Conservation (phyloP, 768 basidiomycete species). For the Lentinula raphanica region DNA sequence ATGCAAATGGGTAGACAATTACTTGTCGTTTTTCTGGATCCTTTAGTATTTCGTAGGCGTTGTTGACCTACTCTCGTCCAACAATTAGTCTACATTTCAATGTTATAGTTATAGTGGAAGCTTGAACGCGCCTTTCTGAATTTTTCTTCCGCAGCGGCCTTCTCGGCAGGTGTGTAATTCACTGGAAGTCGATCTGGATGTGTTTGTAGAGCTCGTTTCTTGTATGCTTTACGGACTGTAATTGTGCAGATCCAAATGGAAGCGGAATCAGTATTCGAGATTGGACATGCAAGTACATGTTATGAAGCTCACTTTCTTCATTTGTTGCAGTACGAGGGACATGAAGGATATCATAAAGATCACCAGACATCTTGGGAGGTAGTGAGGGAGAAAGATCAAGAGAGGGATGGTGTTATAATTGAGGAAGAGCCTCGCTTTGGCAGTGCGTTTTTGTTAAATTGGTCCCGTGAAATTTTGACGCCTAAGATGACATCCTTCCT, state of each 20-base stretch:
- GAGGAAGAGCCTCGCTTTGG: not conserved
- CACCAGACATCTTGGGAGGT: conserved; percentile 38
- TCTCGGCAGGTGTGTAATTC: conserved; percentile 53
- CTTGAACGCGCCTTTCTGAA: conserved; percentile 31
- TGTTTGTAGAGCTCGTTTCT: conserved; percentile 61
- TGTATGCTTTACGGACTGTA: conserved; percentile 76
- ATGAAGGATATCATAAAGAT: conserved; percentile 63
- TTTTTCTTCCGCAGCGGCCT: conserved; percentile 53
- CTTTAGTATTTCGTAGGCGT: conserved; percentile 72
- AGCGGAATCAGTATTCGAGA: not conserved
- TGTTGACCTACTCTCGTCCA: conserved; percentile 54
- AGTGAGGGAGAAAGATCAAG: conserved; percentile 10
- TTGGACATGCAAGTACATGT: not conserved
- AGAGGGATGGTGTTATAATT: not conserved
- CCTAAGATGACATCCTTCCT: not conserved
- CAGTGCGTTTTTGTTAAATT: not conserved
- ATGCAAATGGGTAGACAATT: conserved; percentile 13
- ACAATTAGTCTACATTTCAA: not conserved
- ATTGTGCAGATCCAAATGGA: not conserved
- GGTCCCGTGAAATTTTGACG: not conserved
- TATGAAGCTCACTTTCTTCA: conserved; percentile 55
- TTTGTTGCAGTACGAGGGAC: conserved; percentile 47
- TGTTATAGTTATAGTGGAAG: no score
- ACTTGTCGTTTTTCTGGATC: conserved; percentile 57
- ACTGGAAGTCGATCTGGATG: conserved; percentile 70